phyloP scores from a whole-genome alignment of 257 asterid species.

The Solanum dulcamara region DNA sequence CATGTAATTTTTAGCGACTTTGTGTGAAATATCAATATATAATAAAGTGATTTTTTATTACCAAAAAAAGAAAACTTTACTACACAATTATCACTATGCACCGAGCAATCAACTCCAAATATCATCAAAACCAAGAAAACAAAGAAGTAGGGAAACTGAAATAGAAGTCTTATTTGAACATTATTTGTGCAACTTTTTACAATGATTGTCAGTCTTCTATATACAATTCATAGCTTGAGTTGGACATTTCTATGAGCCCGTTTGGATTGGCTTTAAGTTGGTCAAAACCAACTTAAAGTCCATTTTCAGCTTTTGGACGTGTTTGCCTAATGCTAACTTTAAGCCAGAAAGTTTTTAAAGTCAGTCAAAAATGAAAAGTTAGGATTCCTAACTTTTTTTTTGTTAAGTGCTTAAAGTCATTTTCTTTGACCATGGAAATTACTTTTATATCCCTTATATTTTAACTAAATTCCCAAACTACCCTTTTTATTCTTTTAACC shows the following conservation, averaged over 20 bases:
- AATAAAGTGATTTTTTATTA: neutral
- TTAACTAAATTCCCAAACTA: too few relatives aligned
- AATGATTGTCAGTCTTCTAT: neutral
- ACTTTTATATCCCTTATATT: too few relatives aligned
- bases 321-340: too few relatives aligned
- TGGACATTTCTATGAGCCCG: neutral
- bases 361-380: too few relatives aligned
- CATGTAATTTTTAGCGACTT: neutral
- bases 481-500: too few relatives aligned
- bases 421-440: too few relatives aligned
- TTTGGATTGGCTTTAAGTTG: too few relatives aligned
- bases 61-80: neutral
- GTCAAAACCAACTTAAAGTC: too few relatives aligned
- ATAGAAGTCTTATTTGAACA: neutral
- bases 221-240: neutral
- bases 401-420: too few relatives aligned
- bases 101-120: neutral
- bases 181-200: neutral
- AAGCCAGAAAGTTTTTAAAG: too few relatives aligned
- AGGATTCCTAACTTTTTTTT: too few relatives aligned
- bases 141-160: neutral
- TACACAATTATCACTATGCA: neutral
- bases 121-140: neutral
- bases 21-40: neutral
- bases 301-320: too few relatives aligned